Conservation (phyloP, 2,329 filamentous ascomycete genomes). For the Botrytis aclada region DNA sequence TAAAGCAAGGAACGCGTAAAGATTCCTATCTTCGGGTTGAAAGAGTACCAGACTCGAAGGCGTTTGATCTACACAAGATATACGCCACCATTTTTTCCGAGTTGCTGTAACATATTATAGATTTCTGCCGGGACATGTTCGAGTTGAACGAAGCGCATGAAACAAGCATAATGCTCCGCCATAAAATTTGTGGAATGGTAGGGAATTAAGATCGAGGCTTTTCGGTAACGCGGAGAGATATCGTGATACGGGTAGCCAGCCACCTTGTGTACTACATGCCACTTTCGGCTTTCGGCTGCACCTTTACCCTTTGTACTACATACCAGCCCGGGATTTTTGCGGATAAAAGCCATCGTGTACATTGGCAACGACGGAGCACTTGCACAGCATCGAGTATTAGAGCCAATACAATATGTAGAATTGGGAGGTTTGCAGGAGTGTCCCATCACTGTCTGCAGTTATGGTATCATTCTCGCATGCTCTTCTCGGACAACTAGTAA, state of each 20-base stretch:
- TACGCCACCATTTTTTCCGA: background rate
- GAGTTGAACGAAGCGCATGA: too few species aligned
- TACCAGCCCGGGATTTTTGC: background rate
- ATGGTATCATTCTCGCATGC: background rate
- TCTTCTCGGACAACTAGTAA: background rate
- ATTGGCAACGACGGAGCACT: background rate
- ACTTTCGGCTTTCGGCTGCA: background rate
- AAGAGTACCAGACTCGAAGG: background rate
- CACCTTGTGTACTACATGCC: background rate
- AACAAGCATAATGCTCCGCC: background rate
- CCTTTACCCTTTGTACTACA: background rate
- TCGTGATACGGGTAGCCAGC: background rate
- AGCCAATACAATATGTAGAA: slow-evolving; percentile 1
- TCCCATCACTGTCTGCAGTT: background rate
- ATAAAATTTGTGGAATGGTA: background rate
- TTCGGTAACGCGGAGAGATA: background rate
- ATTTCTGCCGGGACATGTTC: background rate
- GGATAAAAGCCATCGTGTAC: background rate
- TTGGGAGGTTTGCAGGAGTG: background rate
- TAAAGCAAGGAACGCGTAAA: background rate
- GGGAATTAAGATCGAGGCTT: background rate
- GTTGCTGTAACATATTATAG: background rate
- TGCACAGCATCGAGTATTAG: background rate
- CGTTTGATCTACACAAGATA: background rate
- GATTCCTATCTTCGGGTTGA: background rate